Base-by-base conservation (phyloP, 805 yeast genomes). In the Candida fluviatilis region DNA sequence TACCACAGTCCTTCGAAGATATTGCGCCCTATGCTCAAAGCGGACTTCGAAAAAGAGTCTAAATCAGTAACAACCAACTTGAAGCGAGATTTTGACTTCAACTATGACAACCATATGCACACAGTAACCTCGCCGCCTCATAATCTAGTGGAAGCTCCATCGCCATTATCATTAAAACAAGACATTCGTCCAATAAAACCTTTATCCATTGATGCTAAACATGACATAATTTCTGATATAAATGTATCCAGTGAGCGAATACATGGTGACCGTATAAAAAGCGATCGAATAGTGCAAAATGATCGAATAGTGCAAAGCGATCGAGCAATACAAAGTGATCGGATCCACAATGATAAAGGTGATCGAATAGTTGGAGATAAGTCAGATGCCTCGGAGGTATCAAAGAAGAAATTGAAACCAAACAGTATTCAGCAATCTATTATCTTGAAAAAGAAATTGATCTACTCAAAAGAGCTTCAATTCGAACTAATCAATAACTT, bases 381-480 rank as follows among this genome's bases (percentile, higher is more conserved):
- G 25, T 11, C 25, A 8, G 25, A 23, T 12, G 7, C 41, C 14
- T 24, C 39, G 17, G 35, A 31, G 7, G 26, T 31, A 15, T 8
- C 37, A 6, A 34, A 36, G 24, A 51, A 48, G 35, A 55, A 51
- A 35, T 29, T 34, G 15, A 50, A 48, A 21, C 31, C 40, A 16
- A 38, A 32, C 24, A 36, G 34, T 10, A 50, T 51, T 39, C 54
- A 55, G 13, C 62, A 55, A 37, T 48, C 56, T 21, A 41, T 52
- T 41, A 51, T 46, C 37, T 42, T 64, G 36, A 66, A 64, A 39
- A 60, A 58, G 41, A 60, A 54, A 37, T 38, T 57, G 11, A 42
- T 64, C 1, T 55, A 54, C 37, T 60, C 68, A 15, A 68, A 67
- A 44, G 73, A 67, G 27, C 45, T 68, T 6, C 69, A 66, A 43